Conservation (phyloP, 345 rosid species). For the Linum lewisii region DNA sequence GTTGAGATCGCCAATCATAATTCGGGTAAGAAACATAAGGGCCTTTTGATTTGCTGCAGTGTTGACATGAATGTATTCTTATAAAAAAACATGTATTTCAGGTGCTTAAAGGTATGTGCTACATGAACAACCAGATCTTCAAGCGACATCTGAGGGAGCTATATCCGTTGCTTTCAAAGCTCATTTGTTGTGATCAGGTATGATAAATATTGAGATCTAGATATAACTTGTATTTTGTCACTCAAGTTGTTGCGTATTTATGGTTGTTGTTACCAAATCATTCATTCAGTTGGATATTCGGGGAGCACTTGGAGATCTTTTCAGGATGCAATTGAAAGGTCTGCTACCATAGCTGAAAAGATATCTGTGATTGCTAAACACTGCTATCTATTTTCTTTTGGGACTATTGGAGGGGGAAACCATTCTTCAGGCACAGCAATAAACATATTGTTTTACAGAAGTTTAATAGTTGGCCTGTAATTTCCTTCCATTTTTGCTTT, state of each 20-base stretch:
- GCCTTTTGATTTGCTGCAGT: not conserved
- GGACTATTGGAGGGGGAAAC: too few relatives aligned
- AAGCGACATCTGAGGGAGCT: conserved; percentile 79
- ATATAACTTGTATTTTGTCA: too few relatives aligned
- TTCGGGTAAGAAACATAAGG: too few relatives aligned
- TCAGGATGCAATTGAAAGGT: conserved; percentile 71
- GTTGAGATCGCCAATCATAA: conserved; percentile 83
- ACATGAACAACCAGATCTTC: conserved; percentile 73
- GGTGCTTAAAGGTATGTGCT: conserved; percentile 96
- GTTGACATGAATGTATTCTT: conserved; percentile 8
- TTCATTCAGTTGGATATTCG: conserved; percentile 79
- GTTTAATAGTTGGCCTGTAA: too few relatives aligned
- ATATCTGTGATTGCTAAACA: too few relatives aligned
- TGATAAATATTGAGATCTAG: conserved; percentile 3
- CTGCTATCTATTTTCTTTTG: too few relatives aligned
- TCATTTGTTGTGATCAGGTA: conserved; percentile 96
- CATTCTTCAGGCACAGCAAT: too few relatives aligned
- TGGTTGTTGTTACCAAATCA: not conserved
- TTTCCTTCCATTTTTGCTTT: too few relatives aligned
- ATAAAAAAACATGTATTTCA: conserved; percentile 28
- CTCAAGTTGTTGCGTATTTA: too few relatives aligned
- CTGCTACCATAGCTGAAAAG: conserved; percentile 48
- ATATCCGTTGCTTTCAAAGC: conserved; percentile 81
- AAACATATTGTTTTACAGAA: too few relatives aligned
- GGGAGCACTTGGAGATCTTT: conserved; percentile 81